Conservation (phyloP, 257 asterid genomes). For the Salvia miltiorrhiza region DNA sequence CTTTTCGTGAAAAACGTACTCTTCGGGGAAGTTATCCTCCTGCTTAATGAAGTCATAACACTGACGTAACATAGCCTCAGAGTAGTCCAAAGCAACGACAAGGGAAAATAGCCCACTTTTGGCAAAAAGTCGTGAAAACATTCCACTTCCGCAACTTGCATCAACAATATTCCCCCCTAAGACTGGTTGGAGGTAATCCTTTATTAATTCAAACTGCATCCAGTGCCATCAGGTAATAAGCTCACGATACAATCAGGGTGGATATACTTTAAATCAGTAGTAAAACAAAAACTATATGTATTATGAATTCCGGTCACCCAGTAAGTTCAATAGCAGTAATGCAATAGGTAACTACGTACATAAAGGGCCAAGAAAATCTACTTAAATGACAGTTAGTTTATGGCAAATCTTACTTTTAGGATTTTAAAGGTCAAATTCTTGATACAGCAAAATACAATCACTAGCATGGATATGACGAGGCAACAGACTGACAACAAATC, state of each 20-base stretch:
- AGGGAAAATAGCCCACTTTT: constrained; percentile 71
- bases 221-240: constrained; percentile 14
- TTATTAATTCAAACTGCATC: constrained; percentile 74
- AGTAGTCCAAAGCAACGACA: constrained; percentile 76
- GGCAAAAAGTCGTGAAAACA: constrained; percentile 74
- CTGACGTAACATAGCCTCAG: constrained; percentile 76
- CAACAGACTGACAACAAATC: neutral
- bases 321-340: neutral
- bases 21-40: constrained; percentile 67
- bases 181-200: constrained; percentile 67
- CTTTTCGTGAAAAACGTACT: constrained; percentile 30
- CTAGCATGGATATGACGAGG: neutral
- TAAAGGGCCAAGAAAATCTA: neutral
- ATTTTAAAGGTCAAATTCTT: constrained; percentile 2
- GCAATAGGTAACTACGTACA: neutral
- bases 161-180: constrained; percentile 79
- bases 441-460: neutral
- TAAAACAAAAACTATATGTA: neutral
- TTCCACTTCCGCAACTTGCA: constrained; percentile 93
- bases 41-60: constrained; percentile 73
- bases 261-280: neutral
- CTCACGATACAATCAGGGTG: neutral
- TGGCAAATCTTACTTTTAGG: neutral
- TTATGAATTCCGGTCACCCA: neutral
- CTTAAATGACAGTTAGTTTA: neutral